A percentile compares a stretch with the other conserved stretches of the same genome.
These are phyloP conservation scores for Plenodomus biglobosus DNA, from an alignment of 2,329 filamentous ascomycete species.

Conservation along the genomic window DNA sequence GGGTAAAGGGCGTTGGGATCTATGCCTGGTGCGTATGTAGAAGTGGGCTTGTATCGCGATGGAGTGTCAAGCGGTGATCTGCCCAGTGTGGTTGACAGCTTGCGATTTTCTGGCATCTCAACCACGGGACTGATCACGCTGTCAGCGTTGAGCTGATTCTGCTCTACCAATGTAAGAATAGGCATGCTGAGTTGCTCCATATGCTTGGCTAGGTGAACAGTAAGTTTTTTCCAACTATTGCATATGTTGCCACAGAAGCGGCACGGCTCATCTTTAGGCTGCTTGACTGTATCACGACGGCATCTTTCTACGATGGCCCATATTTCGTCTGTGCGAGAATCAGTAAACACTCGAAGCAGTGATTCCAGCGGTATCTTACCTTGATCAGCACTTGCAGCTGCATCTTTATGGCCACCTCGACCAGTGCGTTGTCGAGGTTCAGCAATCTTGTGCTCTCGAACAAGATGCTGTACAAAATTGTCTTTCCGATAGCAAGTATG, in stretches of 20 bases:
- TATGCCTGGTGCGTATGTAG: slow-evolving; percentile 37
- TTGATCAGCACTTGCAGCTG: slow-evolving; percentile 25
- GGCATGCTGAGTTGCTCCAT: slow-evolving; percentile 92
- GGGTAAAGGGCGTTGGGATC: slow-evolving; percentile 33
- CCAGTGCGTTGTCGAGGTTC: slow-evolving; percentile 77
- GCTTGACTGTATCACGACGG: slow-evolving; percentile 66
- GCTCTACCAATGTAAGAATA: slow-evolving; percentile 57
- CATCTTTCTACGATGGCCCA: slow-evolving; percentile 80
- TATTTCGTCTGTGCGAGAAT: slow-evolving; percentile 57
- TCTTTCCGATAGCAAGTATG: slow-evolving; percentile 86
- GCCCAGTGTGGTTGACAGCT: slow-evolving; percentile 32
- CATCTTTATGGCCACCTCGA: slow-evolving; percentile 46
- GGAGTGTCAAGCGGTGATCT: slow-evolving; percentile 36
- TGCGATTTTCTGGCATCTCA: slow-evolving; percentile 39
- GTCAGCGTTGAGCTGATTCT: slow-evolving; percentile 43
- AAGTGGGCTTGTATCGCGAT: slow-evolving; percentile 33
- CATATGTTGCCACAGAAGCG: slow-evolving; percentile 83
- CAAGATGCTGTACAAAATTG: slow-evolving; percentile 90
- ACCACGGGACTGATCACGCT: slow-evolving; percentile 44
- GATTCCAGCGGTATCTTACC: slow-evolving; percentile 17
- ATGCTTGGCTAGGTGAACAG: slow-evolving; percentile 89
- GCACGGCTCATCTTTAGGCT: slow-evolving; percentile 75
- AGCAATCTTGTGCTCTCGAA: slow-evolving; percentile 83
- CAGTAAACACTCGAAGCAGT: not conserved
- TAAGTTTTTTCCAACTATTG: slow-evolving; percentile 87